Base-by-base conservation (phyloP, 441 rosid species). In the Gossypium aridum region DNA sequence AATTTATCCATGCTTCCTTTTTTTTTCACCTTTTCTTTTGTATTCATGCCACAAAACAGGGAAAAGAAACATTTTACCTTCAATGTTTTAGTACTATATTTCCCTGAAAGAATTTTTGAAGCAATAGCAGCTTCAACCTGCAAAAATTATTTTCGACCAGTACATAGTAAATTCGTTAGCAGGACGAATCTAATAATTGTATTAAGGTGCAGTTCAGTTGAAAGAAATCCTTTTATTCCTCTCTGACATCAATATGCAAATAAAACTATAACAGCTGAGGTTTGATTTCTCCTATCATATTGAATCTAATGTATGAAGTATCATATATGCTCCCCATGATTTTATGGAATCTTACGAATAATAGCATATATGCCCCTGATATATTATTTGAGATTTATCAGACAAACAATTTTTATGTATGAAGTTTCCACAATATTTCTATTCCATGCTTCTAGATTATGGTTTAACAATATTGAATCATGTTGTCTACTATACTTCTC, bases 121-220 rank as follows among this genome's bases (percentile, higher is more conserved):
- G 84, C 87, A 78, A 91, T 80, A 63, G 84, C 84, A 71, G 82
- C 79, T 86, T 92, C 95, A 80, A 68, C 87, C 99, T 94, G 85
- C 82, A 78, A 74, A 74, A 20, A 37, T 76, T 39, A 56, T 28
- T 22, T 69, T 37, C 34, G 4, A 62, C 5, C 17, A 19, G 19
- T 28, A 3, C n/a, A 62, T 47, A 25, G 20, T 39, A 81, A 73
- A 61, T n/a, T 28, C 20, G 47, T 13, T 25, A 70, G 53, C 55
- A 37, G 43, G 5, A 28, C 25, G 54, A 70, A 39, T 62, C 60
- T 72, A 25, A 45, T 19, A 54, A 7, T 64, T 77, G 34, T 22
- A 0, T 64, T 39, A 65, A 65, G 70, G 28, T 26, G 22, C 2
- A 4, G 22, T 12, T 20, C 70, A 39, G 53, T 13, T 37, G 51